Evolutionary conservation across 2,329 filamentous ascomycete species (phyloP), one percentile per base, ranked within the genome.

Genomic region (Sporothrix luriei): DNA sequence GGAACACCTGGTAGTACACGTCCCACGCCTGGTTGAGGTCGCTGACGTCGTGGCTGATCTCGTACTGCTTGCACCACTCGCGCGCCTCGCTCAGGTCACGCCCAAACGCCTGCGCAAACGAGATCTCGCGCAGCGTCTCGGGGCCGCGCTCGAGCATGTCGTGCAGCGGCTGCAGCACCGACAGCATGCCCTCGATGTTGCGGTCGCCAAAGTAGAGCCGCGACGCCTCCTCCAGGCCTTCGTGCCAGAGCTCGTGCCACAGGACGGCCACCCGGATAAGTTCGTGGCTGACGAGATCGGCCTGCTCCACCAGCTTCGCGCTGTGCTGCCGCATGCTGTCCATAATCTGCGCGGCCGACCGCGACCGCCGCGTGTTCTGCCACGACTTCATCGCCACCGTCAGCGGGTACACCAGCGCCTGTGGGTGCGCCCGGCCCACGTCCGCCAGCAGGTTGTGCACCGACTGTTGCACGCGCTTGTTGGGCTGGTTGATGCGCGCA

Each of bases 181-280:
- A 87, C 78, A 99, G 95, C 95, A 99, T 99, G 76, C 94, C 96
- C 72, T 97, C 92, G 57, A 98, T 95, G 78, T 99, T 97, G 76
- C 96, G 91, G 76, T 98, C 94, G 71, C 94, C 95, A 80, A 99
- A 99, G 83, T 98, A 99, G 21, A 99, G 84, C 68, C 95, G 88
- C 43, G 93, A 97, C 0, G 95, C 96, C 81, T 99, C 96, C 79
- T 99, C 95, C 19, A 99, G 84, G 38, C 92, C 96, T 79, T 99
- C 96, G 74, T 99, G 95, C 95, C 95, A 99, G 74, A 97, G 91
- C 77, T 99, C 95, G 77, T 99, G 95, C 96, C 96, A 99, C 29
- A 99, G 80, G 1, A 99, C 94, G 19, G 95, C 95, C 71, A 99
- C 96, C 66, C 95, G 90, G 76, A 99, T 98, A 69, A 99, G 87